phyloP scores from a whole-genome alignment of 495 filamentous ascomycete genomes.

The Aspergillus cristatus region DNA sequence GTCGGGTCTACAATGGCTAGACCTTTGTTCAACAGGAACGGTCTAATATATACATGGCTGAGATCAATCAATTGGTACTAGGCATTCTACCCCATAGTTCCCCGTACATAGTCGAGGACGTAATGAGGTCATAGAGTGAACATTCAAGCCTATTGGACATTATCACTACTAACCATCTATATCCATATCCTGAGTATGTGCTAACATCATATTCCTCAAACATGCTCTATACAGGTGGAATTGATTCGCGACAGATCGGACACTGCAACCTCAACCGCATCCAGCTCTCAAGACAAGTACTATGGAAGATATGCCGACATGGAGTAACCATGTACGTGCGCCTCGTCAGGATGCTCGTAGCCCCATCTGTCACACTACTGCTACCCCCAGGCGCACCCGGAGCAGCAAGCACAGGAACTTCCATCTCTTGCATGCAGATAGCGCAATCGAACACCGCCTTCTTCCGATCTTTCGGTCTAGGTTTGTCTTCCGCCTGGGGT shows the following conservation, averaged over 20 bases:
- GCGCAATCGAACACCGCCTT: slow-evolving; percentile 77
- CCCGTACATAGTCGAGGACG: too few relatives aligned
- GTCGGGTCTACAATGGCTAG: slow-evolving; percentile 3
- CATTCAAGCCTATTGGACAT: too few relatives aligned
- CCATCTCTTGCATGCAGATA: slow-evolving; percentile 85
- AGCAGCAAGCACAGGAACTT: slow-evolving; percentile 69
- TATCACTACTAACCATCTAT: too few relatives aligned
- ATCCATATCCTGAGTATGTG: neutral
- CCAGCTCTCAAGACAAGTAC: slow-evolving; percentile 88
- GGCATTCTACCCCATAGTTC: too few relatives aligned
- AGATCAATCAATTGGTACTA: neutral
- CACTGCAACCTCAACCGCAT: slow-evolving; percentile 88
- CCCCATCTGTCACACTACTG: slow-evolving; percentile 46
- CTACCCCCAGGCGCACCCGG: slow-evolving; percentile 36
- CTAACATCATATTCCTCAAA: slow-evolving; percentile 3
- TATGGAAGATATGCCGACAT: slow-evolving; percentile 94
- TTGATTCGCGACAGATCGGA: slow-evolving; percentile 85
- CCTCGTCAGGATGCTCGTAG: slow-evolving; percentile 63
- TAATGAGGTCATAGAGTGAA: too few relatives aligned
- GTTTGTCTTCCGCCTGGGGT: slow-evolving; percentile 28
- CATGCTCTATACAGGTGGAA: slow-evolving; percentile 62
- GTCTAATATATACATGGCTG: neutral
- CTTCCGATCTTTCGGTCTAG: slow-evolving; percentile 35
- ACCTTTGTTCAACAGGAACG: slow-evolving; percentile 14
- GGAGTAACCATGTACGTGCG: slow-evolving; percentile 94